Base-by-base conservation (phyloP, 768 basidiomycete species). In the Butyriboletus loyo region DNA sequence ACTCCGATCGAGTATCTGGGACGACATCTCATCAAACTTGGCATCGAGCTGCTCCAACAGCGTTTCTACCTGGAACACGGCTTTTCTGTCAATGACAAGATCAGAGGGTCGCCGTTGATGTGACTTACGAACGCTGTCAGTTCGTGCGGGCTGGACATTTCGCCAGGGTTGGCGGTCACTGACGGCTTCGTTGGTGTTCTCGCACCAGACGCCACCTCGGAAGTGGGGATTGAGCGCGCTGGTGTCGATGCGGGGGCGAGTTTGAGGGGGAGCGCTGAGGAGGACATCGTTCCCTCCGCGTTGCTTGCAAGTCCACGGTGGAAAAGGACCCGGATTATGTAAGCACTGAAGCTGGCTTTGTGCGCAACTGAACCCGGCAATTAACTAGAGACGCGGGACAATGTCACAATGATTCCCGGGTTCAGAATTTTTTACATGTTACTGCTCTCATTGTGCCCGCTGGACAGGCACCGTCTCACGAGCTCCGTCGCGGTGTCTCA, bases 1-100 rank as follows among this genome's bases (percentile, higher is more conserved):
- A 92, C 89, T 91, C 61, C 87, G 78, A 52, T 90, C 87, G 55
- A 96, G 77, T 56, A 97, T 90, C 67, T 95, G 89, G 19, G 77
- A 77, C 30, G 92, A 95, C 92, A 95, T 95, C 47, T 92, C 88
- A 61, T 96, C 92, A 62, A 97, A 96, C 57, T 90, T 90, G 43
- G 80, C 62, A 63, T 97, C 93, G n/a, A 97, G 77, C 61, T 94
- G 88, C 59, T 91, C 88, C 11, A 97, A 72, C 21, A 97, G 73
- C 13, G 83, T 87, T 71, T 97, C 94, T 13, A 96, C 92, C 93
- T 95, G 31, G 42, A 46, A 51, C 37, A 36, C 35, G 31, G 41
- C 24, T 27, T 25, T 34, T 53, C 22, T 24, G 6, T 46, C 39
- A 32, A 42, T 54, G 35, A 51, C 14, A 30, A 30, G 48, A 25